phyloP scores from a whole-genome alignment of 2,329 filamentous ascomycete species.

The Penicillium glabrum region DNA sequence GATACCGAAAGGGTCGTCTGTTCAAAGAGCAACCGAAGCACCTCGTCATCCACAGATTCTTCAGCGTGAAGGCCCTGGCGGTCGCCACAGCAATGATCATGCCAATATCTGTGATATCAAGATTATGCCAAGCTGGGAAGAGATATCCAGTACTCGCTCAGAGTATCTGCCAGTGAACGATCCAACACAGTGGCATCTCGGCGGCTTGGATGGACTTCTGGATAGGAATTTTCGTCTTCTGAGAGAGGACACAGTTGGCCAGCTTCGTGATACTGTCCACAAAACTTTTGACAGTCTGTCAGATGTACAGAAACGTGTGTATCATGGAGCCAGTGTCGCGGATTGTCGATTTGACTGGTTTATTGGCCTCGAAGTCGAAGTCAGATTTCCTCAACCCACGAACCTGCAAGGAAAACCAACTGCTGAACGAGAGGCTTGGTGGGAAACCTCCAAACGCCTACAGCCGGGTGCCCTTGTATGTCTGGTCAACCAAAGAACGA shows the following conservation, averaged over 20 bases:
- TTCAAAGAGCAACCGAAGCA: background rate
- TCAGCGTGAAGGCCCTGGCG: background rate
- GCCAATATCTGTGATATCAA: background rate
- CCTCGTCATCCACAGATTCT: background rate
- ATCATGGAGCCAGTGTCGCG: background rate
- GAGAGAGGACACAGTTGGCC: slow-evolving; percentile 2
- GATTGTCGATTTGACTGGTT: slow-evolving; percentile 18
- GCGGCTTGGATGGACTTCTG: background rate
- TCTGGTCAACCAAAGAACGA: slow-evolving; percentile 14
- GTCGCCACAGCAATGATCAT: background rate
- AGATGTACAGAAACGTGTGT: background rate
- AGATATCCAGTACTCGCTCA: background rate
- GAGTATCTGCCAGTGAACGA: background rate
- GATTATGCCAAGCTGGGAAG: background rate
- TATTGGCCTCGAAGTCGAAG: slow-evolving; percentile 19
- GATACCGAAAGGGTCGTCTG: background rate
- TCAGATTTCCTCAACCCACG: slow-evolving; percentile 25
- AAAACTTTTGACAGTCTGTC: background rate
- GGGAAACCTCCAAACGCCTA: slow-evolving; percentile 30
- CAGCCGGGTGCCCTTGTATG: slow-evolving; percentile 31
- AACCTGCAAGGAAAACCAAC: slow-evolving; percentile 7
- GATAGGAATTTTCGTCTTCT: background rate
- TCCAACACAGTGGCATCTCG: background rate
- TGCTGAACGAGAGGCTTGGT: slow-evolving; percentile 26
- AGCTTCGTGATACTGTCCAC: slow-evolving; percentile 16